These are phyloP conservation scores for Wickerhamiella sergipiensis DNA, from an alignment of 805 yeast species.

Conservation along the genomic window DNA sequence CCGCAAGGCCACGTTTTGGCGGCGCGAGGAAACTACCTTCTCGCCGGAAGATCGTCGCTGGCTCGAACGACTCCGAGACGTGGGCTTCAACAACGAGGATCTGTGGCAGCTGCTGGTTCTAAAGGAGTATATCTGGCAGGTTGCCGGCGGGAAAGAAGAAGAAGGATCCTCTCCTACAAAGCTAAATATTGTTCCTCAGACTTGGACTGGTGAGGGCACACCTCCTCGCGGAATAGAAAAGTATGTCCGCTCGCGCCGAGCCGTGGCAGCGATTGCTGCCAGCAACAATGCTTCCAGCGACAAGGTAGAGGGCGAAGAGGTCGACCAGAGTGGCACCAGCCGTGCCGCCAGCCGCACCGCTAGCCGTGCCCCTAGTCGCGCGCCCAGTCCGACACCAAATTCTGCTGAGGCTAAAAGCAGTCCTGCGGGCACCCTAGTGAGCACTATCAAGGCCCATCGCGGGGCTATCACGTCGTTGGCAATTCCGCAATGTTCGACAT, in stretches of 20 bases:
- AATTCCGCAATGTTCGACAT: conserved; percentile 40
- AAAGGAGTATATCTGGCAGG: conserved; percentile 46
- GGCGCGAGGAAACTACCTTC: conserved; percentile 21
- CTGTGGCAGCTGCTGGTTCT: conserved; percentile 71
- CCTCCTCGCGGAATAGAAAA: background rate
- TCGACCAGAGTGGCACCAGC: background rate
- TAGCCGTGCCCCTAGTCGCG: background rate
- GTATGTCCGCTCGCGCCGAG: background rate
- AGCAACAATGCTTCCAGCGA: background rate
- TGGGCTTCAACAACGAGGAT: conserved; percentile 63
- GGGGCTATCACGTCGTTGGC: conserved; percentile 42
- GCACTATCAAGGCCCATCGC: conserved; percentile 51
- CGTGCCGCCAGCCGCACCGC: background rate
- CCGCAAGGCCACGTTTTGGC: conserved; percentile 70
- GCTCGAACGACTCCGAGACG: conserved; percentile 53
- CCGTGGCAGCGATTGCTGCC: background rate
- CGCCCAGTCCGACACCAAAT: background rate
- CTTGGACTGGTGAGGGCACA: background rate
- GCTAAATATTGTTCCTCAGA: background rate
- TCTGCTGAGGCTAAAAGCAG: background rate
- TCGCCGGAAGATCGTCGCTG: conserved; percentile 29
- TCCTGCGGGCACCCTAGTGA: conserved; percentile 28
- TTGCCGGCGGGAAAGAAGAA: conserved; percentile 6
- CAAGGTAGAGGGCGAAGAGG: background rate
- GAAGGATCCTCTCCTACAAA: background rate